These are phyloP conservation scores for Trypanosoma cruzi DNA, from an alignment of 208 protist genomes.

Conservation along the genomic window DNA sequence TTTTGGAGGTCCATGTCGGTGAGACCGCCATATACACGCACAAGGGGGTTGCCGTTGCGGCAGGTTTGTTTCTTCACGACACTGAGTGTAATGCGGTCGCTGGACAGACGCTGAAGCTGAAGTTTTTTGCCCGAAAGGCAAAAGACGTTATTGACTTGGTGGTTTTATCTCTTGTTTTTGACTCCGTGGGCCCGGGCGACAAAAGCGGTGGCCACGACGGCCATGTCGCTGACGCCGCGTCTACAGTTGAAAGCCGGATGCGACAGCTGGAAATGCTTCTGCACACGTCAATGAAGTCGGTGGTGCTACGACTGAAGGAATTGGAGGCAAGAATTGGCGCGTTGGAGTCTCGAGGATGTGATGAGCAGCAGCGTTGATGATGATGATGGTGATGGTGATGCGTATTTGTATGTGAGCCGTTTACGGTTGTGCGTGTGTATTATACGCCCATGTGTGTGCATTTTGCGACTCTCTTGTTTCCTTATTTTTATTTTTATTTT, in stretches of 20 bases:
- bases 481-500: neutral
- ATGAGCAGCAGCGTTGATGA: neutral
- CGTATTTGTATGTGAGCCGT: neutral
- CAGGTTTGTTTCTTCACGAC: slow-evolving; percentile 16
- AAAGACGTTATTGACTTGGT: slow-evolving; percentile 20
- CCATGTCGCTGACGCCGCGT: neutral
- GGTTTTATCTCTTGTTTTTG: slow-evolving; percentile 23
- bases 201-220: neutral
- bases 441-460: neutral
- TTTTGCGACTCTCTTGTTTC: neutral
- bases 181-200: neutral
- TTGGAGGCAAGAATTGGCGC: slow-evolving; percentile 27
- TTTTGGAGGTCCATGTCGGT: slow-evolving; percentile 17
- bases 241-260: slow-evolving; percentile 20
- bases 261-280: slow-evolving; percentile 20
- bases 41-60: slow-evolving; percentile 14
- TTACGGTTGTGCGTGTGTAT: neutral
- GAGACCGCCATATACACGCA: slow-evolving; percentile 23
- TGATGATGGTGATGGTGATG: neutral
- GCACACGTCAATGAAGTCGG: slow-evolving; percentile 18
- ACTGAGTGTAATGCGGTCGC: slow-evolving; percentile 5
- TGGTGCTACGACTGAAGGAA: slow-evolving; percentile 23
- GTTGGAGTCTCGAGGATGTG: slow-evolving; percentile 19
- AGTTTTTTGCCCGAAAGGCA: slow-evolving; percentile 37
- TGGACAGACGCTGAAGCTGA: slow-evolving; percentile 36